Conservation (phyloP, 2,329 filamentous ascomycete species). For the Chaetomiaceae sp. region DNA sequence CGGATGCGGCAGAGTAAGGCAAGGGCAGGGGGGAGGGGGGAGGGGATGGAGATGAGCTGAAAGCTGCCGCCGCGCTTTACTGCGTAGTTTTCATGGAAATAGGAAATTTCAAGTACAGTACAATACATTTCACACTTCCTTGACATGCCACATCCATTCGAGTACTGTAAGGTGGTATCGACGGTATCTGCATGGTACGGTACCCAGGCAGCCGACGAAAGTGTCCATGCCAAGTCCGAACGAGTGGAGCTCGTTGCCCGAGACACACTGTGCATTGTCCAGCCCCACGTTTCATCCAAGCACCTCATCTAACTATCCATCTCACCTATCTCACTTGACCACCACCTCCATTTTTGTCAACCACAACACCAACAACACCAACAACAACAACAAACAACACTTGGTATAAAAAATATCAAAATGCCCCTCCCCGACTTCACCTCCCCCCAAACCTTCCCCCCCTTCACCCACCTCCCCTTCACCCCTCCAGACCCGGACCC, state of each 20-base stretch:
- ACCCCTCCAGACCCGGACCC: conserved; percentile 6
- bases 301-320: not conserved
- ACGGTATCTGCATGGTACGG: conserved; percentile 7
- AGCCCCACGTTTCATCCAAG: not conserved
- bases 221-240: too few species aligned
- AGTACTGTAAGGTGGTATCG: too few species aligned
- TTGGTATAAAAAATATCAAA: not conserved
- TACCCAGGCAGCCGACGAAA: not conserved
- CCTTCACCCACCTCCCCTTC: conserved; percentile 32
- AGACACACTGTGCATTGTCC: too few species aligned
- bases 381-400: too few species aligned
- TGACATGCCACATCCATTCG: too few species aligned
- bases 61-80: too few species aligned
- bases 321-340: too few species aligned
- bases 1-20: conserved; percentile 2
- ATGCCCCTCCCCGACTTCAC: conserved; percentile 33
- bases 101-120: too few species aligned
- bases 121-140: too few species aligned
- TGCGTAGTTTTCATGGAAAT: too few species aligned
- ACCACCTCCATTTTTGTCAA: not conserved
- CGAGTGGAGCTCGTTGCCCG: too few species aligned
- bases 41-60: not conserved
- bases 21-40: not conserved
- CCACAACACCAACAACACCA: not conserved
- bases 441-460: conserved; percentile 33